These are phyloP conservation scores for Massariosphaeria phaeospora DNA, from an alignment of 495 filamentous ascomycete species.

Conservation along the genomic window DNA sequence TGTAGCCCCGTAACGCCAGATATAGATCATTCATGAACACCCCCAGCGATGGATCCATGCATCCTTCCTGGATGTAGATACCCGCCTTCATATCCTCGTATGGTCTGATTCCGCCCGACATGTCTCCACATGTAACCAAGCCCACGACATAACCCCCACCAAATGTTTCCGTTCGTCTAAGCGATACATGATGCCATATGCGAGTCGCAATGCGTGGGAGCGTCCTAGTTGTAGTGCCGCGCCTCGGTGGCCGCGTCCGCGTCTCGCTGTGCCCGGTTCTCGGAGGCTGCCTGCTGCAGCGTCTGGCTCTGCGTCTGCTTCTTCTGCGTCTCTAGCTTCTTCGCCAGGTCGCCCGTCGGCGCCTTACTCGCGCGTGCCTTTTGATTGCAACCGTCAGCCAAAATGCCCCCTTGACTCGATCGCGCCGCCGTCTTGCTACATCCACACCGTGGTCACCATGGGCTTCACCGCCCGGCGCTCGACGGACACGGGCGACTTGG, in stretches of 20 bases:
- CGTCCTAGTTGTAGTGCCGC: conserved; percentile 22
- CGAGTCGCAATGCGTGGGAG: too few relatives aligned
- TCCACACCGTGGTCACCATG: conserved; percentile 23
- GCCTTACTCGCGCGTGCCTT: conserved; percentile 21
- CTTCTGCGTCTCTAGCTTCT: conserved; percentile 30
- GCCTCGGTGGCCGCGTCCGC: conserved; percentile 26
- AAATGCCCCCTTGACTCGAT: neutral
- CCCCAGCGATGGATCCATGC: too few relatives aligned
- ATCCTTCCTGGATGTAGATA: too few relatives aligned
- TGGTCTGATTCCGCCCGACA: too few relatives aligned
- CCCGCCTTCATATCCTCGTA: too few relatives aligned
- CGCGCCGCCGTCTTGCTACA: conserved; percentile 3
- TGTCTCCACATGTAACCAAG: too few relatives aligned
- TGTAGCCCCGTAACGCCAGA: too few relatives aligned
- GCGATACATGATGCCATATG: too few relatives aligned
- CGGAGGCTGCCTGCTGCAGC: conserved; percentile 15
- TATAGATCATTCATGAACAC: too few relatives aligned
- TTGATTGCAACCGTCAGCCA: conserved; percentile 9
- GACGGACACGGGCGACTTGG: neutral
- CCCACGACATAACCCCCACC: too few relatives aligned
- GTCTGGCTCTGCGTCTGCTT: conserved; percentile 28
- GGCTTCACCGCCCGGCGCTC: neutral
- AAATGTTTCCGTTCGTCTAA: too few relatives aligned
- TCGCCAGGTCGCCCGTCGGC: conserved; percentile 14
- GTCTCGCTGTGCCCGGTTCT: conserved; percentile 24